These are phyloP conservation scores for Brassica cretica DNA, from an alignment of 345 rosid species.

Conservation along the genomic window DNA sequence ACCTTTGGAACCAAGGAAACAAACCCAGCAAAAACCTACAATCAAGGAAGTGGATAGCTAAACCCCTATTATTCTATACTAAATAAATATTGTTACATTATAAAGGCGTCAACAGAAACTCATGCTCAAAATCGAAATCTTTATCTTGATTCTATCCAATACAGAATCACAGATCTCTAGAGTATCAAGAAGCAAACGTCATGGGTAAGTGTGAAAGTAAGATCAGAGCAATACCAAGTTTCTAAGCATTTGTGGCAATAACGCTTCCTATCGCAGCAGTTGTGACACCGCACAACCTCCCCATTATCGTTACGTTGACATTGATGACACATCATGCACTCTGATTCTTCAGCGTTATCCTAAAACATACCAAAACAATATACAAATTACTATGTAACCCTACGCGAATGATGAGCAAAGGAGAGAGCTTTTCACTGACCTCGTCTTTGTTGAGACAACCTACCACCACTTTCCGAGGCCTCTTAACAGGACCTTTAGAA, in stretches of 20 bases:
- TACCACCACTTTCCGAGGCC: too few relatives aligned
- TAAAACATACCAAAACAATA: not conserved
- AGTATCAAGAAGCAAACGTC: not conserved
- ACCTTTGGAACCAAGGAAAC: not conserved
- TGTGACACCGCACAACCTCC: constrained; percentile 48
- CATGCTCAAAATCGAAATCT: not conserved
- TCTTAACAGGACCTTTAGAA: not conserved
- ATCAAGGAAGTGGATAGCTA: not conserved
- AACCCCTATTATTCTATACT: not conserved
- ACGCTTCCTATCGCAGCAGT: constrained; percentile 53
- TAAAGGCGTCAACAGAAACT: not conserved
- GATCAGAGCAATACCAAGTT: constrained; percentile 43
- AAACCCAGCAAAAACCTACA: not conserved
- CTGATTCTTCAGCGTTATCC: constrained; percentile 23
- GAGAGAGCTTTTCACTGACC: not conserved
- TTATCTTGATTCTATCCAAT: not conserved
- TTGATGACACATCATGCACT: constrained; percentile 56
- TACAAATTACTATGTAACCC: not conserved
- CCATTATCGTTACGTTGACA: constrained; percentile 62
- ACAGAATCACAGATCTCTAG: not conserved
- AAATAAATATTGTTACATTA: not conserved
- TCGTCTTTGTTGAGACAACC: not conserved
- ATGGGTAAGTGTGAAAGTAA: not conserved
- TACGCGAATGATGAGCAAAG: not conserved
- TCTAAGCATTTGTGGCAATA: constrained; percentile 50